Conservation (phyloP, 2,329 filamentous ascomycete genomes). For the Xylariales sp. region DNA sequence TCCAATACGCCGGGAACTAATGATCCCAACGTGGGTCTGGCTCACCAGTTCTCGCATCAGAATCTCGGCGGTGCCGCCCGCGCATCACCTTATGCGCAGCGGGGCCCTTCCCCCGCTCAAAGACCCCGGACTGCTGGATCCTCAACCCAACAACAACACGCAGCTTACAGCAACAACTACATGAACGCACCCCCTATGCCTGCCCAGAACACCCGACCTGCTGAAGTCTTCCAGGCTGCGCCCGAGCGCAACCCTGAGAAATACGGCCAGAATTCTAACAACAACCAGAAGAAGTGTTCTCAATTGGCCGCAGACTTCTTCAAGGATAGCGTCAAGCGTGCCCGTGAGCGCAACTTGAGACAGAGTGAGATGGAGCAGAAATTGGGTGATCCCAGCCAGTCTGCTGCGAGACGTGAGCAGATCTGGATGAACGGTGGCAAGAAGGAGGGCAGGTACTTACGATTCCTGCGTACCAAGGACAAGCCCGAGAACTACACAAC, state of each 20-base stretch:
- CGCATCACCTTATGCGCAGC: conserved; percentile 62
- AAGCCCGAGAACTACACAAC: conserved; percentile 92
- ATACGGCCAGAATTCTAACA: conserved; percentile 59
- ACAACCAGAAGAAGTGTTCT: conserved; percentile 66
- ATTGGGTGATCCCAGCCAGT: conserved; percentile 70
- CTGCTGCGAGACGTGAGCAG: conserved; percentile 72
- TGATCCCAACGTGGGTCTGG: conserved; percentile 84
- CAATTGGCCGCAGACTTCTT: conserved; percentile 85
- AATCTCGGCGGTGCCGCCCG: conserved; percentile 75
- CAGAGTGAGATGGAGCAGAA: conserved; percentile 89
- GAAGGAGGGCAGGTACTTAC: conserved; percentile 87
- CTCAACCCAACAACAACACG: conserved; percentile 56
- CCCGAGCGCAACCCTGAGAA: conserved; percentile 86
- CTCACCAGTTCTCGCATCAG: conserved; percentile 95
- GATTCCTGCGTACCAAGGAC: conserved; percentile 90
- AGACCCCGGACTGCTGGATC: conserved; percentile 82
- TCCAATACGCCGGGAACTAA: conserved; percentile 60
- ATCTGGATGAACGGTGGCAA: conserved; percentile 80
- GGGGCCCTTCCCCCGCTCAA: conserved; percentile 64
- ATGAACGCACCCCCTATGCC: conserved; percentile 67
- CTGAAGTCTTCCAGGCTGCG: conserved; percentile 69
- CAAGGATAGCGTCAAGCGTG: conserved; percentile 96
- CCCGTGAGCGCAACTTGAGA: conserved; percentile 89
- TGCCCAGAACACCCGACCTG: conserved; percentile 47
- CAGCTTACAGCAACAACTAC: conserved; percentile 60